Conservation (phyloP, 345 rosid genomes). For the Diplotaxis tenuifolia region DNA sequence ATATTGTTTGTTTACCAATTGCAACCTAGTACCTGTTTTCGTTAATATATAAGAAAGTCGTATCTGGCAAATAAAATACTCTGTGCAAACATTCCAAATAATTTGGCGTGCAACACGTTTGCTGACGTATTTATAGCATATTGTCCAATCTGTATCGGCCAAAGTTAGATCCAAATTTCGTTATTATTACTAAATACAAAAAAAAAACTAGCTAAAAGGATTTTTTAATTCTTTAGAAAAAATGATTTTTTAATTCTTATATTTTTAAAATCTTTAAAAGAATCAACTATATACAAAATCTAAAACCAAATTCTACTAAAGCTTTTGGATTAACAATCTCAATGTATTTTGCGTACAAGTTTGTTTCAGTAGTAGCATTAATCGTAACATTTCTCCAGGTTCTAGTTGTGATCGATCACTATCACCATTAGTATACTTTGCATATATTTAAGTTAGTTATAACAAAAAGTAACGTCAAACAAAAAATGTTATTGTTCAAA, state of each 20-base stretch:
- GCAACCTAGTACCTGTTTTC: neutral
- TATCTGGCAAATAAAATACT: neutral
- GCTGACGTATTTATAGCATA: neutral
- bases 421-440: neutral
- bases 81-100: conserved; percentile 1
- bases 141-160: neutral
- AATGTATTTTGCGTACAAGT: neutral
- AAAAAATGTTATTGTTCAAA: neutral
- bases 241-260: neutral
- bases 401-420: neutral
- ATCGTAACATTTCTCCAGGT: neutral
- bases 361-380: neutral
- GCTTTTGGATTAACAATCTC: neutral
- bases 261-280: neutral
- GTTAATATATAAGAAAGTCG: neutral
- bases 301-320: neutral
- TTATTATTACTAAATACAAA: neutral
- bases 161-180: neutral
- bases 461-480: neutral
- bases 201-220: neutral
- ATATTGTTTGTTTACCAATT: neutral
- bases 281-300: neutral
- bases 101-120: conserved; percentile 14
- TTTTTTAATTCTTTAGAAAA: too few species aligned
- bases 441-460: neutral